These are phyloP conservation scores for Setaria viridis DNA, from an alignment of 202 grass and related monocot genomes.

Conservation along the genomic window DNA sequence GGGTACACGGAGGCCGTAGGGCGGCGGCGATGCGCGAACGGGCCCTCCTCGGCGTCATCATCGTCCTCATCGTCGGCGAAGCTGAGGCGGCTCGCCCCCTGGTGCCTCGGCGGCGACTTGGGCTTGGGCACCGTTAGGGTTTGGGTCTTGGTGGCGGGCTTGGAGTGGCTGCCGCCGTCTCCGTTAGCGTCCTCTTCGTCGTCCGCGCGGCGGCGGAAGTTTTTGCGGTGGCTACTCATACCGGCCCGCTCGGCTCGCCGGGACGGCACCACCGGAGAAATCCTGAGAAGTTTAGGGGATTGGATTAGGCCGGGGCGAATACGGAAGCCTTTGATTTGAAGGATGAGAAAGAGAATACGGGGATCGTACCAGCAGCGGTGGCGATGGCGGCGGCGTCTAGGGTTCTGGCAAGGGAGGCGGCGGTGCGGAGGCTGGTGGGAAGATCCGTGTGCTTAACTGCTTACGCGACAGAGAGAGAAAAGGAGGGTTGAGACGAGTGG, in stretches of 20 bases:
- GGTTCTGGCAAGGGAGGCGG: slow-evolving; percentile 36
- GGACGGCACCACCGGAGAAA: neutral
- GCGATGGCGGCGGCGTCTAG: slow-evolving; percentile 31
- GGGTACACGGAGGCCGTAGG: slow-evolving; percentile 38
- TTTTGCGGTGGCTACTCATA: slow-evolving; percentile 68
- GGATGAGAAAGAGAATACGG: neutral
- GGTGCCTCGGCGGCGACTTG: slow-evolving; percentile 59
- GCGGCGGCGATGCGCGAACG: slow-evolving; percentile 48
- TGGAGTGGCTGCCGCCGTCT: slow-evolving; percentile 17
- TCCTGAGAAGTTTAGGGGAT: neutral
- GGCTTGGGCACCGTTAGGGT: slow-evolving; percentile 52
- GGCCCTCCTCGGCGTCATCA: slow-evolving; percentile 57
- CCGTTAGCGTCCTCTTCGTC: slow-evolving; percentile 44
- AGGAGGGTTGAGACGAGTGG: too few species aligned
- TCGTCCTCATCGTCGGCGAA: slow-evolving; percentile 93
- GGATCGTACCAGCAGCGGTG: slow-evolving; percentile 35
- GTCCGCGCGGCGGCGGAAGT: slow-evolving; percentile 71
- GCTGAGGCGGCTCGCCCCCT: slow-evolving; percentile 78
- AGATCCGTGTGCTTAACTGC: slow-evolving; percentile 30
- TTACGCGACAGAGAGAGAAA: neutral
- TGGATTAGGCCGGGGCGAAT: neutral
- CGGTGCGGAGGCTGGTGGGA: slow-evolving; percentile 10
- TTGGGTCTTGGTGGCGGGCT: slow-evolving; percentile 50
- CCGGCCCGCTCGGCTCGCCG: neutral
- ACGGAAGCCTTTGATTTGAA: neutral